Conservation (phyloP, 2,329 filamentous ascomycete genomes). For the Magnaporthales sp. region DNA sequence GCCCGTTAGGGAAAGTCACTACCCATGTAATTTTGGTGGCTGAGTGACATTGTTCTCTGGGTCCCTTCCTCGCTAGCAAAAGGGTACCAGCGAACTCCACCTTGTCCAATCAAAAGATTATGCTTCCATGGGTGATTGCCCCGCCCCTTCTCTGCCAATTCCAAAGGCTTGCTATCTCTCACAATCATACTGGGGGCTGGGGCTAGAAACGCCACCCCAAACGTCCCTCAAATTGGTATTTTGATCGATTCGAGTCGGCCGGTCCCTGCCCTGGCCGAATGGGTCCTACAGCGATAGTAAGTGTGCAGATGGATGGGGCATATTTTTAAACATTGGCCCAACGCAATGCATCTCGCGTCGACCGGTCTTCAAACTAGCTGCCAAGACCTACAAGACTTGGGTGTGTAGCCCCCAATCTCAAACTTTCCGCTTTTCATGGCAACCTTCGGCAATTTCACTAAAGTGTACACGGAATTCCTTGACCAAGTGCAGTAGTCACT, state of each 20-base stretch:
- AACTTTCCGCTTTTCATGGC: not conserved
- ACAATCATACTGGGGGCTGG: too few species aligned
- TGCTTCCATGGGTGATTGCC: not conserved
- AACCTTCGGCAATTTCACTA: not conserved
- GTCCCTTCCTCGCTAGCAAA: not conserved
- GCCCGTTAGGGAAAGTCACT: not conserved
- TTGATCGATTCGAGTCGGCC: not conserved
- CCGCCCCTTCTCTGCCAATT: not conserved
- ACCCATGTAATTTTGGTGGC: not conserved
- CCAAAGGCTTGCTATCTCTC: not conserved
- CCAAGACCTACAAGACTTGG: not conserved
- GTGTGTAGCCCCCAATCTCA: not conserved
- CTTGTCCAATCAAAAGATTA: not conserved
- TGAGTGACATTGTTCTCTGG: not conserved
- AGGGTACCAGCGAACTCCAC: not conserved
- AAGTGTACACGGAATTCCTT: not conserved
- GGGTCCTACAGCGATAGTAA: not conserved
- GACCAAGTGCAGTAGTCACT: not conserved
- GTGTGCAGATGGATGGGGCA: not conserved
- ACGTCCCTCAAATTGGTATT: not conserved
- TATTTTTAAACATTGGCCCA: not conserved
- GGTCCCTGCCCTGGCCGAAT: not conserved
- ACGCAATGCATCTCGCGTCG: not conserved
- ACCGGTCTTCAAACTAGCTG: not conserved
- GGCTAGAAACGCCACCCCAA: not conserved